Conservation (phyloP, 768 basidiomycete species). For the Lyophyllum semitale region DNA sequence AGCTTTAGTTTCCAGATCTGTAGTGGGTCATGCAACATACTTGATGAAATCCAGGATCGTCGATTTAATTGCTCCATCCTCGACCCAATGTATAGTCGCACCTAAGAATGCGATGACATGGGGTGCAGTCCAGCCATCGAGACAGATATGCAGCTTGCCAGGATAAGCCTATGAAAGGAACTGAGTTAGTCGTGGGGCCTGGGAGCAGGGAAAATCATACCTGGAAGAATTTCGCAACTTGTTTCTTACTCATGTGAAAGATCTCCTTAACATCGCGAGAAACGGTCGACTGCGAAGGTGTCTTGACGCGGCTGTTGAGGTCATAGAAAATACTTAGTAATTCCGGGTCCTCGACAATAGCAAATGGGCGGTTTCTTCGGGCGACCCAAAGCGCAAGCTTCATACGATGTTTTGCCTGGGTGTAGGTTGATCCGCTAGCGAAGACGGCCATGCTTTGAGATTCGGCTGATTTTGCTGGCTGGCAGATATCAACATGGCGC, state of each 20-base stretch:
- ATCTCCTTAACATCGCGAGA: conserved; percentile 12
- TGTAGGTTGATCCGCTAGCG: conserved; percentile 19
- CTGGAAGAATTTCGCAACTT: neutral
- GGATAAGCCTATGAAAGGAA: neutral
- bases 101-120: conserved; percentile 28
- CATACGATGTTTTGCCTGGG: conserved; percentile 16
- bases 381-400: conserved; percentile 13
- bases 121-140: conserved; percentile 33
- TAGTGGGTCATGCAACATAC: no score
- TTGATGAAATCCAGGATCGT: conserved; percentile 23
- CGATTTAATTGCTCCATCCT: conserved; percentile 16
- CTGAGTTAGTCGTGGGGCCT: no score
- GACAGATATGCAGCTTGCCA: conserved; percentile 25
- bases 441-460: conserved; percentile 4
- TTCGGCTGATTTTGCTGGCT: conserved; percentile 5
- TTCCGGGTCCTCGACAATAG: conserved; percentile 4
- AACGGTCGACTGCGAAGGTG: neutral
- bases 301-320: conserved; percentile 1
- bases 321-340: conserved; percentile 14
- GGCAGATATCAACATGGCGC: conserved; percentile 16
- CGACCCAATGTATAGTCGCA: conserved; percentile 21
- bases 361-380: conserved; percentile 4
- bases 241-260: neutral
- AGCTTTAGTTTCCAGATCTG: no score
- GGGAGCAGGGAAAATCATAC: neutral